These are phyloP conservation scores for Cladophialophora bantiana DNA, from an alignment of 2,329 filamentous ascomycete genomes.

Conservation along the genomic window DNA sequence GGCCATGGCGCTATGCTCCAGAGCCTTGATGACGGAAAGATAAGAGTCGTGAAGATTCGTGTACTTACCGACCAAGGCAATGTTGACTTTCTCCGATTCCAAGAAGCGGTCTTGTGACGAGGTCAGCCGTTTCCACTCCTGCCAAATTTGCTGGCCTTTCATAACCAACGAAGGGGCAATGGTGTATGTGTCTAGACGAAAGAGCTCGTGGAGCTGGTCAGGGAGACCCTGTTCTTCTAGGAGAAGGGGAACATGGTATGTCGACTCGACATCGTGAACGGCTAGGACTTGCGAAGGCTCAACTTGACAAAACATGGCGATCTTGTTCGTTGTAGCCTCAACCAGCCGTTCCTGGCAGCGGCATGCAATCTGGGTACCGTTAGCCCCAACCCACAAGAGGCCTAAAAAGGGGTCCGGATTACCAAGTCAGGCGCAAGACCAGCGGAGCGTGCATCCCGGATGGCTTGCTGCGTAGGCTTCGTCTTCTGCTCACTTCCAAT, in stretches of 20 bases:
- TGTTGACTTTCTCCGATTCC: conserved; percentile 69
- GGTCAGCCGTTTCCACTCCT: conserved; percentile 77
- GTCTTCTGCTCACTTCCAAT: conserved; percentile 85
- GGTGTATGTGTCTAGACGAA: conserved; percentile 67
- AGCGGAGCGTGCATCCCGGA: conserved; percentile 81
- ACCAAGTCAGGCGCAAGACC: conserved; percentile 76
- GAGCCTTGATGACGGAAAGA: conserved; percentile 79
- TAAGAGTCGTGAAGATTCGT: conserved; percentile 84
- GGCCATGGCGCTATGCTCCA: conserved; percentile 91
- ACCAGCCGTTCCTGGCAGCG: conserved; percentile 82
- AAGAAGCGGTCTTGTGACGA: conserved; percentile 69
- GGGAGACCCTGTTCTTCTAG: conserved; percentile 82
- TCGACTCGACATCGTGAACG: conserved; percentile 86
- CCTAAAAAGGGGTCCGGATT: conserved; percentile 40
- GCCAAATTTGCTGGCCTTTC: conserved; percentile 75
- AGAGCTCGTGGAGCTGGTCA: conserved; percentile 67
- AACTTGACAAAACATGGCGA: conserved; percentile 88
- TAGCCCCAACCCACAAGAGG: conserved; percentile 35
- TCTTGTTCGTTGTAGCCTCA: conserved; percentile 78
- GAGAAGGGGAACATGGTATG: conserved; percentile 94
- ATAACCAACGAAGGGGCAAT: conserved; percentile 62
- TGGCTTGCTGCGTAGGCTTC: conserved; percentile 92
- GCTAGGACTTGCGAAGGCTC: conserved; percentile 83
- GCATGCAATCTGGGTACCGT: conserved; percentile 75
- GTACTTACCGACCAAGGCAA: conserved; percentile 94